A percentile compares a stretch with the other conserved stretches of the same genome.
These are phyloP conservation scores for Tetradesmus lagerheimii DNA, from an alignment of 139 green algal species.

Conservation along the genomic window DNA sequence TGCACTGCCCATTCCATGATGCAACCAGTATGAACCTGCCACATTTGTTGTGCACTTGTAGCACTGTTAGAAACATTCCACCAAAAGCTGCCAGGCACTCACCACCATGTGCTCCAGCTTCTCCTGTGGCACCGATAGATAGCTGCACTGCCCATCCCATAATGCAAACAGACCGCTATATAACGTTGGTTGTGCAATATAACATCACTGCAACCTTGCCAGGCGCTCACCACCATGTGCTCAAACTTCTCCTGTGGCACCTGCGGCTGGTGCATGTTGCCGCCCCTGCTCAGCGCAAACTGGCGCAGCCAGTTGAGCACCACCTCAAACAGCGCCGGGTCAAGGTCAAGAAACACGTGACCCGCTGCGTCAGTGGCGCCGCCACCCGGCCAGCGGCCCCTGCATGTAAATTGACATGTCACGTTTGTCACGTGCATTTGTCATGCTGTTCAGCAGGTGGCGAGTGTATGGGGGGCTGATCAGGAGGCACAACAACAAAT, in stretches of 20 bases:
- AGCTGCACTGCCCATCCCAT: too few species aligned
- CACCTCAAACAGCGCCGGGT: constrained; percentile 36
- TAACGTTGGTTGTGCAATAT: background rate
- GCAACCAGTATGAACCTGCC: too few species aligned
- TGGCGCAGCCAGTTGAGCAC: constrained; percentile 39
- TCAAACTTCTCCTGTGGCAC: constrained; percentile 12
- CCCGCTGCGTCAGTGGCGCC: constrained; percentile 11
- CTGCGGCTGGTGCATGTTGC: constrained; percentile 20
- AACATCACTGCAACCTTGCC: background rate
- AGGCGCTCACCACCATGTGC: constrained; percentile 21
- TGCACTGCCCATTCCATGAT: too few species aligned
- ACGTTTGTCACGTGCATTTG: too few species aligned
- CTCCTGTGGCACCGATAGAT: background rate
- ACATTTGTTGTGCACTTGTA: too few species aligned
- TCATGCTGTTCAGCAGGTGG: too few species aligned
- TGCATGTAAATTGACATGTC: too few species aligned
- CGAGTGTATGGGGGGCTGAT: too few species aligned
- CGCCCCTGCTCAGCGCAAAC: background rate
- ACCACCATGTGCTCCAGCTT: constrained; percentile 20
- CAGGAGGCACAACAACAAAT: too few species aligned
- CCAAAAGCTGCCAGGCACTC: background rate
- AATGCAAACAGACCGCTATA: background rate
- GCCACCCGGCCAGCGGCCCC: constrained; percentile 23
- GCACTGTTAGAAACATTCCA: too few species aligned
- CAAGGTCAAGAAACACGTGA: constrained; percentile 31